Evolutionary conservation across 805 yeast genomes (phyloP), one percentile per base, ranked within the genome.

Genomic region (Myxozyma neotropica): DNA sequence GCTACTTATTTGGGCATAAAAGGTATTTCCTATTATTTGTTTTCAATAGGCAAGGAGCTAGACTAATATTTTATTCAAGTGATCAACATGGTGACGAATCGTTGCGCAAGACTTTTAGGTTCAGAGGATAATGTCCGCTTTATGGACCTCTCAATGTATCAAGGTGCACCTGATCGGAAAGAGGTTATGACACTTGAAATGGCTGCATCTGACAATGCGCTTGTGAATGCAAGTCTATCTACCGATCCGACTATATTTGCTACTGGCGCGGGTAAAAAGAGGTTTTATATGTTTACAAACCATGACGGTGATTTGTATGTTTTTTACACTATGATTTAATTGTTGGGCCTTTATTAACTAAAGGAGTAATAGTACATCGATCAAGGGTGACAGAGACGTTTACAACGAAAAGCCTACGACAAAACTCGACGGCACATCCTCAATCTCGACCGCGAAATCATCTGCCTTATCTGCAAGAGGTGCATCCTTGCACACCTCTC

Each of bases 401-500:
- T 53, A 58, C 50, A 71, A 71, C 49, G 76, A 70, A 48, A 58
- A 57, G 55, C 57, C 62, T 4, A 49, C 43, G 7, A 58, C 64
- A 26, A 35, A 17, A 40, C 50, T 17, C n/a, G 53, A 29, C 45
- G 26, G 33, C n/a, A 43, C 27, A 15, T 24, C 23, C 15, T 43
- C 47, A 6, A 45, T 69, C 5, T 39, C 47, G 4, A 43, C 70
- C 5, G 31, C 49, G 7, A 42, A 33, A 29, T 26, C 47, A 17
- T 24, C 38, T 1, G 24, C 29, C 4, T 19, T 53, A 15, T n/a
- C 45, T 7, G 17, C 47, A 66, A 26, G 59, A 60, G 56, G 57
- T 6, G 76, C 69, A 13, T 66, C 66, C 6, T 46, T 75, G 4
- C 78, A 79, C 62, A 79, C 82, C 1, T 72, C 78, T 2, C 48